Evolutionary conservation across 306 rosid genomes (phyloP).

Genomic region (Inga laurina): DNA sequence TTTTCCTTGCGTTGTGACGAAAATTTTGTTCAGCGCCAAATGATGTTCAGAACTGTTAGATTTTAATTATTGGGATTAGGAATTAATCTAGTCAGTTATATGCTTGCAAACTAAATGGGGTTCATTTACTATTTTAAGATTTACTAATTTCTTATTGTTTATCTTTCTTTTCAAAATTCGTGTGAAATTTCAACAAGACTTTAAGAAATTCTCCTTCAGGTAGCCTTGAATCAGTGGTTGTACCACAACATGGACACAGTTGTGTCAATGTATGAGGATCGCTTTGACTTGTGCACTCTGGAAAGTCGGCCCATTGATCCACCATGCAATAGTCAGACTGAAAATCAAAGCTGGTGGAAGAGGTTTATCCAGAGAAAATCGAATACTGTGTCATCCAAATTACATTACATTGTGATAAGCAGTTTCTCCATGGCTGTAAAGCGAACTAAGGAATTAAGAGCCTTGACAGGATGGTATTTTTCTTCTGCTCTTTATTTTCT

Average conservation of each 20-base stretch:
- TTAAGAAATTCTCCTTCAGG: conserved; percentile 44
- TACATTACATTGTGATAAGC: conserved; percentile 48
- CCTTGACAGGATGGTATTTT: conserved; percentile 82
- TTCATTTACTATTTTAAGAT: not conserved
- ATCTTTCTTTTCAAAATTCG: conserved; percentile 18
- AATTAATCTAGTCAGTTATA: not conserved
- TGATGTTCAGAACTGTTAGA: conserved; percentile 3
- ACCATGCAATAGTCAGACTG: conserved; percentile 47
- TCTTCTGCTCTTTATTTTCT: not conserved
- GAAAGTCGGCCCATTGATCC: conserved; percentile 62
- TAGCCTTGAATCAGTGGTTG: conserved; percentile 90
- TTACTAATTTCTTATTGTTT: not conserved
- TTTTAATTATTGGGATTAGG: not conserved
- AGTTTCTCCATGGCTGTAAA: conserved; percentile 72
- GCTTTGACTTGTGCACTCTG: conserved; percentile 69
- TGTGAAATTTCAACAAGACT: conserved; percentile 22
- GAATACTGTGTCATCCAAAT: conserved; percentile 34
- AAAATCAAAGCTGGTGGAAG: conserved; percentile 74
- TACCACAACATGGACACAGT: conserved; percentile 80
- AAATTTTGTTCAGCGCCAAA: not conserved
- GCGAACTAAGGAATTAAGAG: conserved; percentile 83
- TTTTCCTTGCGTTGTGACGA: not conserved
- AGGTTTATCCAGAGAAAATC: conserved; percentile 51
- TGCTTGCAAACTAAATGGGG: not conserved
- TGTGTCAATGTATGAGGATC: conserved; percentile 94